phyloP scores from a whole-genome alignment of 2,329 filamentous ascomycete species.

The Aaosphaeria pasadenensis region DNA sequence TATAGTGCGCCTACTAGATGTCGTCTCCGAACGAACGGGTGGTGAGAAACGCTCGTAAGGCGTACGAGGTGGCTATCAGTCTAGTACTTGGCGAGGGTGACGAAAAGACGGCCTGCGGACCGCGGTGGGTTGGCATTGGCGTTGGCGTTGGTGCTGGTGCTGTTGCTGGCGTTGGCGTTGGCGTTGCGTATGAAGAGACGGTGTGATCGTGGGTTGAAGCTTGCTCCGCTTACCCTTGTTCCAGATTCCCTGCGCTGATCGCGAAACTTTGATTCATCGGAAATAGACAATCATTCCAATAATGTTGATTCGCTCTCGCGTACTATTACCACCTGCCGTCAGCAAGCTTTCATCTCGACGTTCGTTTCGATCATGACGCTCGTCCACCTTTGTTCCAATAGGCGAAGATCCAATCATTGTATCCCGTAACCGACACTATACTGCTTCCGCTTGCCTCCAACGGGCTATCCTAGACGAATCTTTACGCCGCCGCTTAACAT shows the following conservation, averaged over 20 bases:
- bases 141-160: too few species aligned
- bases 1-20: slow-evolving; percentile 13
- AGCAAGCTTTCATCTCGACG: slow-evolving; percentile 7
- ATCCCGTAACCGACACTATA: slow-evolving; percentile 15
- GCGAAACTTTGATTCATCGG: slow-evolving; percentile 1
- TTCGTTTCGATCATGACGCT: slow-evolving; percentile 1
- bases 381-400: slow-evolving; percentile 6
- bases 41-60: slow-evolving; percentile 5
- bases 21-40: slow-evolving; percentile 25
- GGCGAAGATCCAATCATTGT: slow-evolving; percentile 22
- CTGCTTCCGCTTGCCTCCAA: slow-evolving; percentile 19
- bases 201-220: slow-evolving; percentile 1
- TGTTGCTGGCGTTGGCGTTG: not conserved
- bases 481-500: slow-evolving; percentile 12
- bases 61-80: not conserved
- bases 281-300: too few species aligned
- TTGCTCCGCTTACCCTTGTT: slow-evolving; percentile 15
- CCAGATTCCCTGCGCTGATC: slow-evolving; percentile 11
- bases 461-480: slow-evolving; percentile 28
- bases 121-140: not conserved
- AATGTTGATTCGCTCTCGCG: slow-evolving; percentile 7
- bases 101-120: slow-evolving; percentile 8
- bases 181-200: slow-evolving; percentile 4
- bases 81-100: slow-evolving; percentile 4
- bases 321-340: slow-evolving; percentile 26